phyloP scores from a whole-genome alignment of 495 filamentous ascomycete genomes.

The Neurospora sp. region DNA sequence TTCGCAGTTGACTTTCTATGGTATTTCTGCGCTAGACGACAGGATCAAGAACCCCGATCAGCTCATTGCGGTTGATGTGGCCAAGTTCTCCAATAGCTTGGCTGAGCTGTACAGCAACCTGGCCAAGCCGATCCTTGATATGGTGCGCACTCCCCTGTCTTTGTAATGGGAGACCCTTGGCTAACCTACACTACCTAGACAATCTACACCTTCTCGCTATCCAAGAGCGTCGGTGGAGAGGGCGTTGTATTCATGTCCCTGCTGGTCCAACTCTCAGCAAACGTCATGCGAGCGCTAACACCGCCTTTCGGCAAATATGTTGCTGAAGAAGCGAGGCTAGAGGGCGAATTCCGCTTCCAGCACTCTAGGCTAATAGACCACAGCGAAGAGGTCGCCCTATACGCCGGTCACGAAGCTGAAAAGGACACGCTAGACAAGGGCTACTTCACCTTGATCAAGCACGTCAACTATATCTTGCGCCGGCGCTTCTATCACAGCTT shows the following conservation, averaged over 20 bases:
- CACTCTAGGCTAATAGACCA: slow-evolving; percentile 93
- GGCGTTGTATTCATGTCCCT: slow-evolving; percentile 89
- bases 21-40: slow-evolving; percentile 88
- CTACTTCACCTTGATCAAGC: slow-evolving; percentile 97
- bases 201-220: slow-evolving; percentile 91
- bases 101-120: slow-evolving; percentile 95
- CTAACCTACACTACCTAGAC: slow-evolving; percentile 22
- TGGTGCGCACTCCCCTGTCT: slow-evolving; percentile 38
- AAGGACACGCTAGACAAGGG: slow-evolving; percentile 97
- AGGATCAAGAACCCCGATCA: slow-evolving; percentile 98
- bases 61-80: slow-evolving; percentile 90
- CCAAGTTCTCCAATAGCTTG: slow-evolving; percentile 89
- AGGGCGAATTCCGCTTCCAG: slow-evolving; percentile 93
- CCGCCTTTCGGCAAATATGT: slow-evolving; percentile 99
- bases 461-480: slow-evolving; percentile 90
- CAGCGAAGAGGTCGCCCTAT: slow-evolving; percentile 87
- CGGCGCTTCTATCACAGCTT: slow-evolving; percentile 88
- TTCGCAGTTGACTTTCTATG: slow-evolving; percentile 94
- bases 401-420: slow-evolving; percentile 87
- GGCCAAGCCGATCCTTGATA: slow-evolving; percentile 91
- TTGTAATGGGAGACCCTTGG: slow-evolving; percentile 4
- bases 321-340: slow-evolving; percentile 85
- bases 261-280: slow-evolving; percentile 84
- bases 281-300: slow-evolving; percentile 86
- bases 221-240: slow-evolving; percentile 87